Base-by-base conservation (phyloP, 2,329 filamentous ascomycete genomes). In the Apiospora koreana region DNA sequence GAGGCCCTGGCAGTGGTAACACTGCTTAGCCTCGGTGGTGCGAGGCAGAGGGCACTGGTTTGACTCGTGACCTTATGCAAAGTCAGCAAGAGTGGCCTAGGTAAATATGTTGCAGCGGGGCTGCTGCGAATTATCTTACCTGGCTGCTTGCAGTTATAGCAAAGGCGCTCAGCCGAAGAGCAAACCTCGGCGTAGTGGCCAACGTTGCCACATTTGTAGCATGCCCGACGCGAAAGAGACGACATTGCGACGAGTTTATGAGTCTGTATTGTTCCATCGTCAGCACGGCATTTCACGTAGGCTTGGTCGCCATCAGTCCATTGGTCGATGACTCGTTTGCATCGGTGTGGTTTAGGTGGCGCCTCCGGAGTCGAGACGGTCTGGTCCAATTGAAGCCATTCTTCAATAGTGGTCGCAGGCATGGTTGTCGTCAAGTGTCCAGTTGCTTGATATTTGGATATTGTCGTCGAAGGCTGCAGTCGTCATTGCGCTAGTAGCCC, bases 91-190 rank as follows among this genome's bases (percentile, higher is more conserved):
- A 18, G 16, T 43, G 43, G 58, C 23, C 12, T 48, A 35, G 18
- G 28, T 8, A 23, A 10, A 21, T 69, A 28, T 45, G n/a, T 35
- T 18, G 25, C 48, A 54, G 48, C 25, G 25, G 48, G 23, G 48
- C 14, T 31, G 18, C 4, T n/a, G 54, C n/a, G 35, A 7, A 21
- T 10, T 62, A 45, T 72, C 72, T 68, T 79, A 91, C 91, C 93
- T 73, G 93, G 93, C 85, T 95, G 93, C 87, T 95, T 95, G 91
- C 96, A 99, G 88, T 99, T 99, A 87, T 99, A 99, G 92, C 96
- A 99, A 79, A 99, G 93, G 80, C 96, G 94, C 89, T 99, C 95
- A 72, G 95, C 93, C 72, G 95, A 98, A 73, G 95, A 96, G 92
- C 96, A 99, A 77, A 97, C 95, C 89, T 98, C 95, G 80, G 86